Evolutionary conservation across 352 stramenopile species (phyloP), one percentile per base, ranked within the genome.

Genomic region (Phytophthora sojae): DNA sequence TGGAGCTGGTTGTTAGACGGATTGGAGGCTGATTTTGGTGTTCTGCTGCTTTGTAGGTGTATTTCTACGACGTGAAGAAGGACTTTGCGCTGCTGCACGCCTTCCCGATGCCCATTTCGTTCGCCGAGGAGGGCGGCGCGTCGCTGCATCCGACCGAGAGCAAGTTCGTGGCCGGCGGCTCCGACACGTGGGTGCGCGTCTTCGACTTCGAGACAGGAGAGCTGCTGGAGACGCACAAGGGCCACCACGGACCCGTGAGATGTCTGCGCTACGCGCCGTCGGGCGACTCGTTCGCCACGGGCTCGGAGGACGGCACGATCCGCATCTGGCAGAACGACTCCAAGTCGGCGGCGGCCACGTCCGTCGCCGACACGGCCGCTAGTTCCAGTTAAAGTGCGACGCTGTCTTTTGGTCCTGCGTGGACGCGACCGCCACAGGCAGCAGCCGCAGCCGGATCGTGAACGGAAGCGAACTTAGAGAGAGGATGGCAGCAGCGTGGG

Each of bases 291-390:
- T 99, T 98, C 79, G 97, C 97, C 4, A 99, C 96, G 12, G 98
- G 97, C 21, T 99, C 92, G 4, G 97, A 99, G 75, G 98, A 99
- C 82, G 98, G 97, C 57, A 99, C 97, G 47, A 99, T 99, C 82
- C 95, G 97, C 69, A 92, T 99, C 61, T 99, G 97, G 97, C 89
- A 95, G 64, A 95, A 77, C 52, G 87, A 95, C 66, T 89, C 77
- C 32, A 78, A 79, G 56, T 93, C 85, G 15, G 79, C 84, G 4
- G 83, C 83, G 15, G 85, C 87, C 1, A 83, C 85, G 32, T 93
- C 87, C 7, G 73, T 94, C 37, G 73, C 80, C 14, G 81, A 91
- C 21, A 78, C 79, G 44, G 54, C 67, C 19, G 45, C 47, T n/a
- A 57, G 42, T 54, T 76, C 59, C 54, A 76, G 56, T 70, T 79